Percentiles rank a stretch among this genome's conserved stretches.
These are phyloP conservation scores for Tylopilus rubrobrunneus DNA, from an alignment of 768 basidiomycete genomes.

Conservation along the genomic window DNA sequence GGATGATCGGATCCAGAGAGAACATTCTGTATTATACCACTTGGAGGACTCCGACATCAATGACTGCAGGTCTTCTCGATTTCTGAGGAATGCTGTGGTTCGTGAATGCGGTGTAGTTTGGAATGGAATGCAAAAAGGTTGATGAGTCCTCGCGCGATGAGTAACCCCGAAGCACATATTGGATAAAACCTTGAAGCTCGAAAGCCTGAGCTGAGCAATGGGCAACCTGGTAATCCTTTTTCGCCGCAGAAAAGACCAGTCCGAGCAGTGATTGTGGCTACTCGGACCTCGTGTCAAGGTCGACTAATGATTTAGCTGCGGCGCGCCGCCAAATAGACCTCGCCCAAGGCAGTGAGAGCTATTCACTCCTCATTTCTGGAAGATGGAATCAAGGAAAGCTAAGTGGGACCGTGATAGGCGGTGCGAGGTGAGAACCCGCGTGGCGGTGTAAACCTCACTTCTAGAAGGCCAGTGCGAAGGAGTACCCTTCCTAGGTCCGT, in stretches of 20 bases:
- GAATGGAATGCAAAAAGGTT: constrained; percentile 6
- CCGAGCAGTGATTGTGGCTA: background rate
- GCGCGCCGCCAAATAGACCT: background rate
- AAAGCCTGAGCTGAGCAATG: background rate
- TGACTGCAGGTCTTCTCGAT: constrained; percentile 11
- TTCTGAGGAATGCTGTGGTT: constrained; percentile 16
- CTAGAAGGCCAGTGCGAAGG: too few species aligned
- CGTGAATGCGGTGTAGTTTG: background rate
- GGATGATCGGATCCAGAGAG: constrained; percentile 6
- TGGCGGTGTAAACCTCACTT: too few species aligned
- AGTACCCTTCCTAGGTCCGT: too few species aligned
- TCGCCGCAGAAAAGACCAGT: background rate
- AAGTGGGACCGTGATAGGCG: background rate
- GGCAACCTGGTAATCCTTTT: background rate
- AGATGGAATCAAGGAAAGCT: too few species aligned
- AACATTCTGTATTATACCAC: constrained; percentile 10
- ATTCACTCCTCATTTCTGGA: background rate
- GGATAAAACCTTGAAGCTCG: background rate
- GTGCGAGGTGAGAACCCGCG: too few species aligned
- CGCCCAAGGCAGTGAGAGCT: background rate
- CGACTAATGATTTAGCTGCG: background rate
- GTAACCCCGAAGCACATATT: background rate
- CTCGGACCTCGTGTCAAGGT: background rate
- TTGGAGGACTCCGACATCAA: constrained; percentile 4
- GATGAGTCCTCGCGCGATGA: background rate